Conservation (phyloP, 148 eudicot genomes). For the Drosera capensis region DNA sequence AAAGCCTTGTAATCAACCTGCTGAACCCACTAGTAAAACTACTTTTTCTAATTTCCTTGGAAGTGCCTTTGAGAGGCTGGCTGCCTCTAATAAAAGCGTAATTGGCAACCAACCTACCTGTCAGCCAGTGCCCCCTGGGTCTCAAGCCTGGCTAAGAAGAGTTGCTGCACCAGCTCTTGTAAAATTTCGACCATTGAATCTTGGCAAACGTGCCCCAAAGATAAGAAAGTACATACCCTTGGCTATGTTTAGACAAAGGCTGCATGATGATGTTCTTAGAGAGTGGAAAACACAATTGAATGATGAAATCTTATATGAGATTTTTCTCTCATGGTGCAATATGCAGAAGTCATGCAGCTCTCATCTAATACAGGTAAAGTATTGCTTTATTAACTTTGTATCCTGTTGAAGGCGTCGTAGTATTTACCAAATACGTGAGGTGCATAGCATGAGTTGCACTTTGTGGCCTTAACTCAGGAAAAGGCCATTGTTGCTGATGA, state of each 20-base stretch:
- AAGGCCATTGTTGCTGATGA: constrained; percentile 9
- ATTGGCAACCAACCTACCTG: constrained; percentile 13
- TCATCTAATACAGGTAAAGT: constrained; percentile 22
- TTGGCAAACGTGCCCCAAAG: constrained; percentile 15
- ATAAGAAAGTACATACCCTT: constrained; percentile 20
- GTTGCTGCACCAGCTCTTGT: constrained; percentile 11
- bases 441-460: too few relatives aligned
- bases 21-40: constrained; percentile 10
- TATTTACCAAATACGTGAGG: constrained; percentile 2
- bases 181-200: constrained; percentile 17
- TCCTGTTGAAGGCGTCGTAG: not conserved
- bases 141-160: constrained; percentile 12
- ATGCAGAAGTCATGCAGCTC: constrained; percentile 12
- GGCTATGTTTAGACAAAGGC: constrained; percentile 52
- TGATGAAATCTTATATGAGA: constrained; percentile 20
- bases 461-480: constrained; percentile 26
- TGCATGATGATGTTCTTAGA: constrained; percentile 51
- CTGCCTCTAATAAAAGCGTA: constrained; percentile 11
- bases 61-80: constrained; percentile 37
- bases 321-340: constrained; percentile 10
- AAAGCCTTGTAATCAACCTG: constrained; percentile 8
- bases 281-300: constrained; percentile 42
- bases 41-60: constrained; percentile 23
- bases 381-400: not conserved
- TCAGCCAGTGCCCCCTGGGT: constrained; percentile 37